Conservation (phyloP, 225 moss, liverwort and hornwort genomes). For the Sphagnum contortum region DNA sequence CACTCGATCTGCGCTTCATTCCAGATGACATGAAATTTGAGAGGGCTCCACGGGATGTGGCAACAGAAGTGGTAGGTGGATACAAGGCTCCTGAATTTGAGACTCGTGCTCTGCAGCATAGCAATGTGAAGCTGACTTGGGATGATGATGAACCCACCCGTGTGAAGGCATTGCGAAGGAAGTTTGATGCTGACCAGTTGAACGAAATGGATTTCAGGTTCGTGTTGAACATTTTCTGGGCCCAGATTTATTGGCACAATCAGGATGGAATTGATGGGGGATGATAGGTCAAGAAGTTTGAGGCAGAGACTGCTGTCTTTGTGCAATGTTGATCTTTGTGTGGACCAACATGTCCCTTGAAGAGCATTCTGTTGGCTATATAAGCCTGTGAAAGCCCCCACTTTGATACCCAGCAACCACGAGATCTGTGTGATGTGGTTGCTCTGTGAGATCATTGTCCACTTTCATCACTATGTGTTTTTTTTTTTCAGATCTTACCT, state of each 20-base stretch:
- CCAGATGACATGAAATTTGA: conserved; percentile 70
- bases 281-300: too few relatives aligned
- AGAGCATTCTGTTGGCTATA: too few relatives aligned
- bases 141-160: conserved; percentile 96
- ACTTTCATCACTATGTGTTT: not conserved
- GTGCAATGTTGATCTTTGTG: too few relatives aligned
- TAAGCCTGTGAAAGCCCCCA: too few relatives aligned
- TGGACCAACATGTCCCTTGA: too few relatives aligned
- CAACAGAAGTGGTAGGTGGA: conserved; percentile 48
- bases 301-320: too few relatives aligned
- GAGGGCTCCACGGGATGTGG: conserved; percentile 61
- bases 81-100: conserved; percentile 87
- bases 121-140: conserved; percentile 91
- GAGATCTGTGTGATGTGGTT: too few relatives aligned
- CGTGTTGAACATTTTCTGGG: conserved; percentile 1
- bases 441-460: too few relatives aligned
- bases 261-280: too few relatives aligned
- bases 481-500: conserved; percentile 47
- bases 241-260: too few relatives aligned
- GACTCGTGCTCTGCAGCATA: conserved; percentile 90
- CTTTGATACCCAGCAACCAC: too few relatives aligned
- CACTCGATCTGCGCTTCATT: conserved; percentile 78
- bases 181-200: conserved; percentile 76
- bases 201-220: conserved; percentile 91
- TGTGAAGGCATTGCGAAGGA: conserved; percentile 72